Percentiles rank a stretch among this genome's conserved stretches.
Conservation (phyloP, 805 yeast genomes). For the Candida vaughaniae region DNA sequence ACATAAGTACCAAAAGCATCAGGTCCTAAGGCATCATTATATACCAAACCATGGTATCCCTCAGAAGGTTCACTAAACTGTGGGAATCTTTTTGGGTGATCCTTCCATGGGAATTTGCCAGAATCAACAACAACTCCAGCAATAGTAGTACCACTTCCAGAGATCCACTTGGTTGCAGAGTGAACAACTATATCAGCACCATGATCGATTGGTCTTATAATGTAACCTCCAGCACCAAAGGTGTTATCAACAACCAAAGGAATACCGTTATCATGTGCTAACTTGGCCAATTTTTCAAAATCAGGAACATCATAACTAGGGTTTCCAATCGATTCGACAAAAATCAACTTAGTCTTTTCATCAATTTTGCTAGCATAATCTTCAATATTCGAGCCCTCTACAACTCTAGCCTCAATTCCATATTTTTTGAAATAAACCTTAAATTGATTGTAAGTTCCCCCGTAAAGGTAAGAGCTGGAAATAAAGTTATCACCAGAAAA, state of each 20-base stretch:
- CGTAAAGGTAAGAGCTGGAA: slow-evolving; percentile 83
- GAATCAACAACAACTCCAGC: slow-evolving; percentile 90
- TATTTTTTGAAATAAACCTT: slow-evolving; percentile 87
- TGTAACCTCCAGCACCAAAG: slow-evolving; percentile 94
- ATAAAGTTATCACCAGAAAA: slow-evolving; percentile 88
- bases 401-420: slow-evolving; percentile 84
- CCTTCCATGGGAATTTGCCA: slow-evolving; percentile 90
- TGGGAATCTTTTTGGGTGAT: slow-evolving; percentile 85
- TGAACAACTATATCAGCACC: slow-evolving; percentile 93
- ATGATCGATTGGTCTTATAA: slow-evolving; percentile 77
- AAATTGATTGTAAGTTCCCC: slow-evolving; percentile 96
- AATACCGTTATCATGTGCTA: slow-evolving; percentile 83
- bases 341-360: slow-evolving; percentile 84
- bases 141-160: slow-evolving; percentile 94
- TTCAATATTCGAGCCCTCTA: slow-evolving; percentile 75
- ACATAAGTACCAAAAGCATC: slow-evolving; percentile 74
- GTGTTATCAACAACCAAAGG: slow-evolving; percentile 95
- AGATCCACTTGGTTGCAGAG: slow-evolving; percentile 97
- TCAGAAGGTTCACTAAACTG: slow-evolving; percentile 89
- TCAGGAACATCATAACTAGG: slow-evolving; percentile 93
- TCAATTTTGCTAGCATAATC: slow-evolving; percentile 75
- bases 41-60: slow-evolving; percentile 87
- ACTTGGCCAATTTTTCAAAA: slow-evolving; percentile 68
- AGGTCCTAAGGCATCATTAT: slow-evolving; percentile 78
- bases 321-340: slow-evolving; percentile 88